Base-by-base conservation (phyloP, 345 rosid genomes). In the Diplotaxis tenuifolia region DNA sequence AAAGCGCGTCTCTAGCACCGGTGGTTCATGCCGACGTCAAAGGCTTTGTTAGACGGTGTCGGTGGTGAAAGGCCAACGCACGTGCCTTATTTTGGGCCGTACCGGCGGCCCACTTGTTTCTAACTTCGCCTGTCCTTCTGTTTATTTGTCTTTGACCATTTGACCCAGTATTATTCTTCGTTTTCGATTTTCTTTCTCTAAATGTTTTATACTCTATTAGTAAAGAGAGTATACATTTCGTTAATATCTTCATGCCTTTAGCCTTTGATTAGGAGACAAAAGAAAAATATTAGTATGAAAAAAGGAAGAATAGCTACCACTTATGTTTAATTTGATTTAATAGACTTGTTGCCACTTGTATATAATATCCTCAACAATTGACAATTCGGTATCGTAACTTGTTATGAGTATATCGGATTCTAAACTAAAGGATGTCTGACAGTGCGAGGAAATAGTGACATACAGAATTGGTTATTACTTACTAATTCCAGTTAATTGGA, bases 21-120 rank as follows among this genome's bases (percentile, higher is more conserved):
- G 9, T 29, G 31, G 67, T 70, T 21, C 67, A 29, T 49, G 59
- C 34, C 45, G 61, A 70, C 71, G 67, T 57, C 71, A 67, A 66
- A 16, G 27, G 38, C 21, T 25, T 63, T 55, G 70, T 70, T 16
- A 62, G 71, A 76, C 79, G 71, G 75, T 76, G 71, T 68, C 74
- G 75, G 79, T 75, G 59, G 7, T 63, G 54, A 58, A 75, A 49
- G 68, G 78, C 67, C 71, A 19, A n/a, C 19, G 69, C 63, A 36
- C 68, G 68, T 75, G 59, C 28, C 52, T 31, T 3, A 23, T 20
- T 1, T 56, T 70, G 75, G 75, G 75, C 80, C 47, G 25, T 15
- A 11, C 14, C 1, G 21, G n/a, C 15, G 65, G 75, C 74, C 75
- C 79, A 76, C 29, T 9, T 67, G n/a, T 47, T 58, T 74, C 57